Evolutionary conservation across 116 monocot genomes (phyloP).

Genomic region (Posidonia oceanica): DNA sequence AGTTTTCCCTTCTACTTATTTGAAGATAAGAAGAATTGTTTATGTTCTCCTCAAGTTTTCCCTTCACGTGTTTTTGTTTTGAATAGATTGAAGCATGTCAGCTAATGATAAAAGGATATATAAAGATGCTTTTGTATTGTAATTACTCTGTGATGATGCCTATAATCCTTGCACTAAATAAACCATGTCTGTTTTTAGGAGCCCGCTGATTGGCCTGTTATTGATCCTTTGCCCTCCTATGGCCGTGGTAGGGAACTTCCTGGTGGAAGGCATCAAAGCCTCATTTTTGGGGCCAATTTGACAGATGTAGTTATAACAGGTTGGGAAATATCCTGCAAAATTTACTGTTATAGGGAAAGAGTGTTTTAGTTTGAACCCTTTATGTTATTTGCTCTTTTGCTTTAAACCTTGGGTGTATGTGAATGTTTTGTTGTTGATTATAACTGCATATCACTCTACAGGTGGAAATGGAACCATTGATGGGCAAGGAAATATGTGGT

Average conservation of each 20-base stretch:
- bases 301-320: conserved; percentile 91
- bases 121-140: no score
- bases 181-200: conserved; percentile 33
- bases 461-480: conserved; percentile 82
- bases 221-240: conserved; percentile 89
- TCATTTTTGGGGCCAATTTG: conserved; percentile 60
- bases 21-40: not conserved
- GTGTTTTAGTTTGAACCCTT: not conserved
- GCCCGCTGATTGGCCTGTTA: conserved; percentile 54
- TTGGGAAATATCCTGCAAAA: conserved; percentile 8
- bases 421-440: no score
- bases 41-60: no score
- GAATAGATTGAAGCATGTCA: not conserved
- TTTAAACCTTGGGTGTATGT: no score
- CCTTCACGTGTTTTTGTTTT: not conserved
- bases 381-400: no score
- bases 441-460: conserved; percentile 10
- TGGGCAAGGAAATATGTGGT: conserved; percentile 77
- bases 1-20: not conserved
- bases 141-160: not conserved
- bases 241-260: conserved; percentile 81
- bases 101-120: not conserved
- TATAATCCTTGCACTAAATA: not conserved
- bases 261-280: conserved; percentile 74
- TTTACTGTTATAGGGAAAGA: not conserved